Conservation (phyloP, 1,139 yeast species). For the Candida mesenterica region DNA sequence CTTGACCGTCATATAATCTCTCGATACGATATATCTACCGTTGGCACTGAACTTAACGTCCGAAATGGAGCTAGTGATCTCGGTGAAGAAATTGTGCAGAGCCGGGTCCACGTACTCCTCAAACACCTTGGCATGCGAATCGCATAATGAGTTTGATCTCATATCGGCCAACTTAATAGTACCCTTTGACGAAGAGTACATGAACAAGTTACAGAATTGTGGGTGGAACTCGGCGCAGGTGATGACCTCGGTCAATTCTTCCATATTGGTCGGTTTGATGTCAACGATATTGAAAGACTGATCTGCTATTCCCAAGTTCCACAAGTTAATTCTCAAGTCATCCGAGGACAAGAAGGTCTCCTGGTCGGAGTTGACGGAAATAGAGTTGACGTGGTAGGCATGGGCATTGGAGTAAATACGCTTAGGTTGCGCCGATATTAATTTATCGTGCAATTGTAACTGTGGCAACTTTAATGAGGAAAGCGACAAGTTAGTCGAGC, state of each 20-base stretch:
- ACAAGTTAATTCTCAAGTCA: slow-evolving; percentile 90
- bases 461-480: slow-evolving; percentile 72
- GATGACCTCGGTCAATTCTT: slow-evolving; percentile 96
- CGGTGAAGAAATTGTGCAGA: slow-evolving; percentile 94
- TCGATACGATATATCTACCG: slow-evolving; percentile 90
- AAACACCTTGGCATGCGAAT: slow-evolving; percentile 81
- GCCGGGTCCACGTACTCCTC: slow-evolving; percentile 94
- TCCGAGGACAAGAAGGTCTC: slow-evolving; percentile 94
- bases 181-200: slow-evolving; percentile 97
- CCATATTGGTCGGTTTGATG: slow-evolving; percentile 98
- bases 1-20: slow-evolving; percentile 97
- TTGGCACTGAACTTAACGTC: slow-evolving; percentile 92
- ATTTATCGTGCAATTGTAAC: slow-evolving; percentile 86
- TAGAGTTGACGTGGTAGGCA: slow-evolving; percentile 96
- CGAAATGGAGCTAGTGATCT: slow-evolving; percentile 90
- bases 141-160: slow-evolving; percentile 95
- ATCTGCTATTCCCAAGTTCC: slow-evolving; percentile 94
- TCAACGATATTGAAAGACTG: slow-evolving; percentile 96
- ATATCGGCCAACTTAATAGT: slow-evolving; percentile 94
- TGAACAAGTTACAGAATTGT: slow-evolving; percentile 82
- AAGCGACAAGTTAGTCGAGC: slow-evolving; percentile 14
- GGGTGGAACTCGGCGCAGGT: slow-evolving; percentile 99
- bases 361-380: slow-evolving; percentile 91
- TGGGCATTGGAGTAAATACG: slow-evolving; percentile 93
- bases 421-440: slow-evolving; percentile 93